Conservation (phyloP, 202 grass and related monocot species). For the Saccharum hybrid region DNA sequence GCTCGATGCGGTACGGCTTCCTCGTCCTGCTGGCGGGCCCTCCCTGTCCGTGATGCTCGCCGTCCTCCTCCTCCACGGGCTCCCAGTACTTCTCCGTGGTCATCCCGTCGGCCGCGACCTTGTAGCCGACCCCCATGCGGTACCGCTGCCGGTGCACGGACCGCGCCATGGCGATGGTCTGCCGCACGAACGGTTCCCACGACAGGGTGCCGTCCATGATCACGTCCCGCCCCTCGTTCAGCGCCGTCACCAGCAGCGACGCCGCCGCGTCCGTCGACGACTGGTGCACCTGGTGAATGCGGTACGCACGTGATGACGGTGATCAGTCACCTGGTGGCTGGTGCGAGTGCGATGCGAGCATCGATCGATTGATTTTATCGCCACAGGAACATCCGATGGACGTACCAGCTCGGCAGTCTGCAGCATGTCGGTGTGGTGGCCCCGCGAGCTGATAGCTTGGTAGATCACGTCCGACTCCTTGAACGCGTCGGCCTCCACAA, state of each 20-base stretch:
- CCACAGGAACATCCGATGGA: no score
- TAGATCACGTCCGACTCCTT: constrained; percentile 92
- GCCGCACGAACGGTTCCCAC: constrained; percentile 89
- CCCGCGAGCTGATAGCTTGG: constrained; percentile 80
- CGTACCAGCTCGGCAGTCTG: constrained; percentile 76
- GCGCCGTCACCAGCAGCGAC: constrained; percentile 88
- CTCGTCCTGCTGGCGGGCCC: neutral
- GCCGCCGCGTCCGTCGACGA: constrained; percentile 88
- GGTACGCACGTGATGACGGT: no score
- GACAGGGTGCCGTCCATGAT: constrained; percentile 98
- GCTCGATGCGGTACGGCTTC: constrained; percentile 90
- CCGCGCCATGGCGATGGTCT: constrained; percentile 88
- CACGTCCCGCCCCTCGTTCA: constrained; percentile 94
- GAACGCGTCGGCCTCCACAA: constrained; percentile 95
- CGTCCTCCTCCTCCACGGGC: constrained; percentile 37
- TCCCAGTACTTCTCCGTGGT: constrained; percentile 93
- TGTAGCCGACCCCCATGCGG: constrained; percentile 92
- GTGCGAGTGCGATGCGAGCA: no score
- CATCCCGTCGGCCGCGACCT: constrained; percentile 63
- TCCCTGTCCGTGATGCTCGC: neutral
- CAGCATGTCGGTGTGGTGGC: constrained; percentile 92
- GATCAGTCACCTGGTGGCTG: no score
- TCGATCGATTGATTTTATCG: no score
- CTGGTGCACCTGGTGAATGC: constrained; percentile 55
- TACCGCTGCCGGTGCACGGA: constrained; percentile 80